Percentiles rank a stretch among this genome's conserved stretches.
phyloP scores from a whole-genome alignment of 495 filamentous ascomycete species.

The Trichoderma virens region DNA sequence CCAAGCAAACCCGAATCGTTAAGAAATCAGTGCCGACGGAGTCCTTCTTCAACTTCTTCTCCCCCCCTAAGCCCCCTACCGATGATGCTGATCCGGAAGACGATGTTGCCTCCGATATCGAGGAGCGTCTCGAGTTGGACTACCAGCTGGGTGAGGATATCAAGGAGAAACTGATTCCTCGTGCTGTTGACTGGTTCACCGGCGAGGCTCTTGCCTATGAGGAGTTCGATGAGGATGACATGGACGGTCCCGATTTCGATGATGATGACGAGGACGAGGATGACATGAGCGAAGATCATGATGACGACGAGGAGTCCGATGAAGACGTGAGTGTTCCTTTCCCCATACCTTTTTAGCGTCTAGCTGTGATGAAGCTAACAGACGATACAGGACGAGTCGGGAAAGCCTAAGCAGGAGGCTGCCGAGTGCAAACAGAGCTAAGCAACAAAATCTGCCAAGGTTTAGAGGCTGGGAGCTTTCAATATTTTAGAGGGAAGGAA shows the following conservation, averaged over 20 bases:
- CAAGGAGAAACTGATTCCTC: constrained; percentile 99
- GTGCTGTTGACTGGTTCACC: constrained; percentile 99
- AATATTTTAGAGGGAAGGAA: background rate
- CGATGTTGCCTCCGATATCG: constrained; percentile 80
- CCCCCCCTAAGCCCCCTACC: constrained; percentile 78
- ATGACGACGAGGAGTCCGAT: constrained; percentile 82
- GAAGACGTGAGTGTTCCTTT: constrained; percentile 66
- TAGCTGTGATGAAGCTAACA: background rate
- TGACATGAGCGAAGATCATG: constrained; percentile 76
- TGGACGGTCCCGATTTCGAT: constrained; percentile 76
- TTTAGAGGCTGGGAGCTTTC: background rate
- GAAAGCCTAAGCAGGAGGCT: constrained; percentile 97
- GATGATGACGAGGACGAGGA: constrained; percentile 84
- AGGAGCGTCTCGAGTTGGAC: constrained; percentile 96
- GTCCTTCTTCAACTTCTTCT: constrained; percentile 99
- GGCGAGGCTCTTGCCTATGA: constrained; percentile 97
- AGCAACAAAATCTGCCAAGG: constrained; percentile 18
- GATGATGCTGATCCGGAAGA: constrained; percentile 73
- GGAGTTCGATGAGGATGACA: constrained; percentile 84
- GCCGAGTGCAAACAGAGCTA: constrained; percentile 99
- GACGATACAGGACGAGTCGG: constrained; percentile 67
- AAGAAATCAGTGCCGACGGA: constrained; percentile 98
- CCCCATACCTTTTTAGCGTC: constrained; percentile 1
- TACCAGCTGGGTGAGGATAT: constrained; percentile 99
- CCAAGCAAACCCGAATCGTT: constrained; percentile 96